phyloP scores from a whole-genome alignment of 805 yeast genomes.

The Saccharomycopsis sp. region DNA sequence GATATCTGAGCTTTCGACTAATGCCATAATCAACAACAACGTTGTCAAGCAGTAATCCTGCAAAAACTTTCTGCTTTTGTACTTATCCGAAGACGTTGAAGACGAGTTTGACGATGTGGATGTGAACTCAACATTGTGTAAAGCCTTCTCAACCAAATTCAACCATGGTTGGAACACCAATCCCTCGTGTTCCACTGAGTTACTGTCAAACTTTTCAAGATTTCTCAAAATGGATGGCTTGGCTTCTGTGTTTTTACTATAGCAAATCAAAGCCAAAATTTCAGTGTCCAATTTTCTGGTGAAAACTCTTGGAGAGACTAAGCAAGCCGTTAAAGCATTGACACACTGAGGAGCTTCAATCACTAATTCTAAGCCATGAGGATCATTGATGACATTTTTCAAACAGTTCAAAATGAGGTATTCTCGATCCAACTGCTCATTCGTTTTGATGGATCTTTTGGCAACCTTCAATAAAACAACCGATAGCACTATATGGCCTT shows the following conservation, averaged over 20 bases:
- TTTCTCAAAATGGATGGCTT: conserved; percentile 25
- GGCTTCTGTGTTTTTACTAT: conserved; percentile 27
- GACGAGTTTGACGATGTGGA: background rate
- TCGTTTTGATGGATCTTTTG: conserved; percentile 30
- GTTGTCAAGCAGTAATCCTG: conserved; percentile 20
- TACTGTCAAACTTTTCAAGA: conserved; percentile 22
- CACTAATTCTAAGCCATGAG: conserved; percentile 24
- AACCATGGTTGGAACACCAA: conserved; percentile 21
- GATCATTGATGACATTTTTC: conserved; percentile 36
- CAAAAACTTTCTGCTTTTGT: conserved; percentile 8
- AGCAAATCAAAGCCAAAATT: conserved; percentile 30
- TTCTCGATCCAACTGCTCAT: conserved; percentile 43
- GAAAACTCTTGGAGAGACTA: conserved; percentile 41
- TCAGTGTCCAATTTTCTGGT: conserved; percentile 51
- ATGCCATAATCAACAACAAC: conserved; percentile 15
- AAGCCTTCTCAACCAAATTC: conserved; percentile 26
- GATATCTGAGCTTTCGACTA: conserved; percentile 18
- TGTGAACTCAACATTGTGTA: conserved; percentile 18
- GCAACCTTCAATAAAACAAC: conserved; percentile 34
- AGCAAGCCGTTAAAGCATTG: conserved; percentile 35
- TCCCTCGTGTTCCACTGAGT: conserved; percentile 24
- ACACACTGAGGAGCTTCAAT: conserved; percentile 24
- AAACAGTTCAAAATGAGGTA: conserved; percentile 42
- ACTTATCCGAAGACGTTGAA: conserved; percentile 7
- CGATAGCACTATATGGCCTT: conserved; percentile 43